phyloP scores from a whole-genome alignment of 371 early-diverging fungal species.

The Quaeritorhiza haematococci region DNA sequence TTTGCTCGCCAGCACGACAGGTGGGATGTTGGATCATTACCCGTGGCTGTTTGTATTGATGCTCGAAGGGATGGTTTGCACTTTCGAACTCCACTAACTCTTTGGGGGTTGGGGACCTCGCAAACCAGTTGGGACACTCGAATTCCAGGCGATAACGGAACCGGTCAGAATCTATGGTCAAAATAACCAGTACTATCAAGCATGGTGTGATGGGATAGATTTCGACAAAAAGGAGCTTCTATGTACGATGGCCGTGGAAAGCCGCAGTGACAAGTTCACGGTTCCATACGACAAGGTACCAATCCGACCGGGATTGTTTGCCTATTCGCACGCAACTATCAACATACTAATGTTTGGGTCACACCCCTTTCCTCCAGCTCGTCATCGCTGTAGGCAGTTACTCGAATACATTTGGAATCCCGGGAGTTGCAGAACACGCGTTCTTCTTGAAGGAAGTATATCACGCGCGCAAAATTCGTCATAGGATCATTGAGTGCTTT shows the following conservation, averaged over 20 bases:
- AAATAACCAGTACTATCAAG: conserved; percentile 46
- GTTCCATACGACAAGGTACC: not conserved
- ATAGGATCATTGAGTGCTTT: conserved; percentile 29
- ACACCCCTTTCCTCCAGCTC: conserved; percentile 67
- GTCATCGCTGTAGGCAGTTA: conserved; percentile 79
- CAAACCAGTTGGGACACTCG: conserved; percentile 79
- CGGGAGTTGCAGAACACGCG: conserved; percentile 62
- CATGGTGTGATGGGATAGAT: conserved; percentile 62
- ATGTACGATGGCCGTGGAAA: conserved; percentile 41
- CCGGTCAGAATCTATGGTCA: conserved; percentile 66
- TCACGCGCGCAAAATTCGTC: conserved; percentile 26
- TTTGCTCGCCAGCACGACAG: conserved; percentile 49
- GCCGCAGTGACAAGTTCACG: not conserved
- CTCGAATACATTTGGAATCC: conserved; percentile 75
- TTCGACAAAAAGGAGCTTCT: conserved; percentile 56
- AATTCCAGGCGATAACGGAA: conserved; percentile 75
- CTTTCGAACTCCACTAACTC: no score
- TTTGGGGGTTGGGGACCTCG: no score
- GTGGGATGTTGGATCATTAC: not conserved
- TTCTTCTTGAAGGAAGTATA: conserved; percentile 28
- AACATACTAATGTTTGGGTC: conserved; percentile 34
- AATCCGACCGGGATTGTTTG: no score
- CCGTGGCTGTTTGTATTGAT: no score
- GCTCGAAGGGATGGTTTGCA: no score
- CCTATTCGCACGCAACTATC: not conserved